Conservation (phyloP, 208 protist species). For the Trypanosomatidae sp. region DNA sequence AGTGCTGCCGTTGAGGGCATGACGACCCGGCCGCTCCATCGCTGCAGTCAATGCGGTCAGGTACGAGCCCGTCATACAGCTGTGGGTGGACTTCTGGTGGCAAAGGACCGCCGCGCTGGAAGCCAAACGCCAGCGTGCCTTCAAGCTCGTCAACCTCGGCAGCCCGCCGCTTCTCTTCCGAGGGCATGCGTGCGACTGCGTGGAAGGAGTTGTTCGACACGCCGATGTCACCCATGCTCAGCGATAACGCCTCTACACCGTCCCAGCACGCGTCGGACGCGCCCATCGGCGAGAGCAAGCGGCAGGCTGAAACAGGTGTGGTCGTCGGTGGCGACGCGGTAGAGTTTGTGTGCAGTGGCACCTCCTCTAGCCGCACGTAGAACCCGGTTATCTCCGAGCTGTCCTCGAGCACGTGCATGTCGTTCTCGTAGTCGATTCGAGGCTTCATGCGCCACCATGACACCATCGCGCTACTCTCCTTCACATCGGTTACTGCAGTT, state of each 20-base stretch:
- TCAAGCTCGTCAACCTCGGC: conserved; percentile 29
- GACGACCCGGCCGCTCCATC: too few species aligned
- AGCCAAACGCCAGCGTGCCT: conserved; percentile 25
- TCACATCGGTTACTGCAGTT: conserved; percentile 61
- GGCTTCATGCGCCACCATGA: conserved; percentile 63
- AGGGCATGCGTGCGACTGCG: conserved; percentile 1
- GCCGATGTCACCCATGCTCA: conserved; percentile 10
- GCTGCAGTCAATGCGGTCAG: conserved; percentile 1
- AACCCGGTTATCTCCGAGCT: conserved; percentile 67
- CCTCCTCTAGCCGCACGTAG: conserved; percentile 76
- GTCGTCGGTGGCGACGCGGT: neutral
- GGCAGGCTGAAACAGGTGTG: neutral
- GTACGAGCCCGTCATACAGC: conserved; percentile 22
- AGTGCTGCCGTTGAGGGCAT: conserved; percentile 10
- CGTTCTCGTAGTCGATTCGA: conserved; percentile 82
- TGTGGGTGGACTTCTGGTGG: conserved; percentile 24
- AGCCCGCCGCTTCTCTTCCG: conserved; percentile 16
- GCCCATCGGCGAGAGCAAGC: neutral
- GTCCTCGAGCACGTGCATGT: conserved; percentile 84
- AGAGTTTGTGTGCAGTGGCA: conserved; percentile 22
- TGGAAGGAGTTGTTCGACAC: conserved; percentile 23
- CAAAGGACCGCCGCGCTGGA: conserved; percentile 25
- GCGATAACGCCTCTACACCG: conserved; percentile 10
- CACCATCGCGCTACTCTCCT: conserved; percentile 74
- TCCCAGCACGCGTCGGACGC: neutral